Evolutionary conservation across 2,329 filamentous ascomycete genomes (phyloP), one percentile per base, ranked within the genome.

Genomic region (Herpotrichia juniperi): DNA sequence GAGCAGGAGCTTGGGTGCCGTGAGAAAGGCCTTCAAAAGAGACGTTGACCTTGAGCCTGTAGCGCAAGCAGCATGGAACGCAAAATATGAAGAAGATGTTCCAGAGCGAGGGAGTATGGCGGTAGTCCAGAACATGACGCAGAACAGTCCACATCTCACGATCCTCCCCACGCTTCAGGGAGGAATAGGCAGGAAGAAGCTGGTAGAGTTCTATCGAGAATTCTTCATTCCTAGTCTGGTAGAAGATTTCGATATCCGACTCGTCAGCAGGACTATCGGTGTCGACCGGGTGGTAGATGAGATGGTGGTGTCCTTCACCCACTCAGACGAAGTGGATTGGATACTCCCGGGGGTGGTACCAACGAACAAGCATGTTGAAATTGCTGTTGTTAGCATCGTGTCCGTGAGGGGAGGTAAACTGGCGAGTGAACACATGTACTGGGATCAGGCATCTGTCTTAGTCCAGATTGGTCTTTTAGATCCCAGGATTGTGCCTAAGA

Each of bases 261-360:
- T 86, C 7, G 66, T 86, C 7, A 82, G 79, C 8, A 76, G 83
- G 16, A 86, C 83, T 0, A 72, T 82, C 2, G 83, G 83, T 5
- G 73, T 78, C 0, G 82, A 86, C 61, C 76, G 81, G 2, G 75
- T 87, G 2, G 84, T 85, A 2, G 84, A 86, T 55, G 84, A 86
- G 59, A 77, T 86, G 66, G 74, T 83, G 14, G 62, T 83, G 4
- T 76, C 76, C 0, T 86, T 85, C 58, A 79, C 79, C 28, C 84
- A 86, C 56, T 81, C 80, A 0, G 76, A 81, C 31, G 79, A 82
- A 48, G 68, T 86, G 1, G 79, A 81, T 12, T 86, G 82, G 83
- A 79, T 85, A 57, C 66, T 86, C 1, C 84, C 83, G 0, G 82
- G 79, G 0, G 77, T 86, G 0, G 76, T 80, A 19, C 75, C 83